Base-by-base conservation (phyloP, 1,284 basidiomycete genomes). In the Ganoderma leucocontextum region DNA sequence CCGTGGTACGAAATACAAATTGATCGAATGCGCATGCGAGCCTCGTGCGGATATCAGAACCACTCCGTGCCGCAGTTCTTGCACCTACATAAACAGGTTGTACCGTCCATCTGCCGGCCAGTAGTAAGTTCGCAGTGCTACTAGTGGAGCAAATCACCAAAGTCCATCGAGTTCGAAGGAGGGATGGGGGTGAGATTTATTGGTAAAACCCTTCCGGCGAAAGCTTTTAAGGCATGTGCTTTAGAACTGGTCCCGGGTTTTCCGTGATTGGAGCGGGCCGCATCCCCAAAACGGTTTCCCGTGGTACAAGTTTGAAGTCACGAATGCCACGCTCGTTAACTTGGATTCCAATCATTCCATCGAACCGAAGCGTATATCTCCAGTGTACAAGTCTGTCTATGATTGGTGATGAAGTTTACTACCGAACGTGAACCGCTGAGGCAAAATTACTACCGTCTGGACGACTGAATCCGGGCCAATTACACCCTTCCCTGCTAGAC, bases 1-100 rank as follows among this genome's bases (percentile, higher is more conserved):
- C 36, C 33, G 17, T 17, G 15, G 8, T 10, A 38, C 19, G 8
- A 58, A 58, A 58, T 58, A 58, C 55, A 60, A 60, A 60, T 60
- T 60, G 17, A 25, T 60, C 39, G 8, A 42, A 29, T n/a, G 22
- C 57, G 9, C 47, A 49, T 49, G 47, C 47, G 47, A 49, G 22
- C 41, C 15, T 19, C 12, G 39, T 22, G 44, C n/a, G n/a, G 44
- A 49, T 22, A 22, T 49, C n/a, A 49, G 44, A 4, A 52, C 10
- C 22, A 52, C 47, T 52, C 22, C n/a, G 22, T 22, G n/a, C n/a
- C n/a, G n/a, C 17, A 29, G 47, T 52, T 52, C 22, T 47, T n/a
- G 44, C n/a, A 47, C 44, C n/a, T 47, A n/a, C 44, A 22, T n/a
- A 13, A 52, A 29, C 22, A 22, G 17, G 44, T 47, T 47, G 9